These are phyloP conservation scores for Tetradesmus obliquus DNA, from an alignment of 139 green algal species.

Conservation along the genomic window DNA sequence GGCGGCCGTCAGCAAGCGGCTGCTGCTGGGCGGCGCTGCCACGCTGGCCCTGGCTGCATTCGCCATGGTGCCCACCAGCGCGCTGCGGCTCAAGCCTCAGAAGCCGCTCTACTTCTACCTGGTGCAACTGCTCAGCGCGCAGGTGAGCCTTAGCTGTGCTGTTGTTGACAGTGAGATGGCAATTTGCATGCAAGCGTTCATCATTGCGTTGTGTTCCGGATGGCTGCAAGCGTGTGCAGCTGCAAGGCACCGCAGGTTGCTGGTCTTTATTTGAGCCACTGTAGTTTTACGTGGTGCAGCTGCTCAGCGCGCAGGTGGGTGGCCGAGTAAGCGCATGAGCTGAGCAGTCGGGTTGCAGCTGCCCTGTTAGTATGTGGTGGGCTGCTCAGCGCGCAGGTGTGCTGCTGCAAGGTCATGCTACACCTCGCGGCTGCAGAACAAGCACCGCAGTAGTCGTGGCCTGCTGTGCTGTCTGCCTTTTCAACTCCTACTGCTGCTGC, in stretches of 20 bases:
- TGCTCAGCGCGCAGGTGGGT: conserved; percentile 58
- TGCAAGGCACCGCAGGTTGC: no score
- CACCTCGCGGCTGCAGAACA: no score
- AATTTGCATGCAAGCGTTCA: neutral
- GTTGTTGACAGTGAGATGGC: no score
- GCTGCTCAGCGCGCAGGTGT: no score
- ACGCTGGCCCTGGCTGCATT: conserved; percentile 62
- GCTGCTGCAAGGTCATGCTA: no score
- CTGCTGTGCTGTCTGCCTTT: neutral
- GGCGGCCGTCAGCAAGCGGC: conserved; percentile 46
- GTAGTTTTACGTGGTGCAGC: conserved; percentile 79
- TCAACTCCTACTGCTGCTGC: neutral
- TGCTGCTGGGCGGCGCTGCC: conserved; percentile 62
- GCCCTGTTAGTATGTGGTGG: no score
- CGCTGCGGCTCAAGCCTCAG: conserved; percentile 61
- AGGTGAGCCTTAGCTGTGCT: neutral
- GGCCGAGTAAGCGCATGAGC: no score
- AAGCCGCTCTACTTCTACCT: conserved; percentile 86
- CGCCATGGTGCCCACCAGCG: conserved; percentile 77
- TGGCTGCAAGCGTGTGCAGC: no score
- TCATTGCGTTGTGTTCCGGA: neutral
- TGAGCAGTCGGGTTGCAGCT: no score
- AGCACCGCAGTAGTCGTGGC: no score
- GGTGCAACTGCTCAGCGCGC: conserved; percentile 65
- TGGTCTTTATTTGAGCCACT: no score